These are phyloP conservation scores for Xylaria sp. DNA, from an alignment of 2,329 filamentous ascomycete species.

Conservation along the genomic window DNA sequence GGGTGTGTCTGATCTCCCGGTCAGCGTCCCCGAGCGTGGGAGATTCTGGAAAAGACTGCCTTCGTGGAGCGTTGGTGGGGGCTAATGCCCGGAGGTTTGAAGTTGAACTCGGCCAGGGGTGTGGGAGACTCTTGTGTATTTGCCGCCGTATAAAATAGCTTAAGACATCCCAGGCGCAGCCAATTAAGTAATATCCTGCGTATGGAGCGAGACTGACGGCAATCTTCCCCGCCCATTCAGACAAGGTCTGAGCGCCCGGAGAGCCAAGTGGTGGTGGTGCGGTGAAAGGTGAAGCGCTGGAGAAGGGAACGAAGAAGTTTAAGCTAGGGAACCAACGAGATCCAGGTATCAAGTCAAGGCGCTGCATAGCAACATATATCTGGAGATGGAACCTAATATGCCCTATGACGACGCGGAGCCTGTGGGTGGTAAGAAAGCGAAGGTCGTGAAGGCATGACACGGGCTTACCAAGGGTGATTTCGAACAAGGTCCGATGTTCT, in stretches of 20 bases:
- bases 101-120: slow-evolving; percentile 39
- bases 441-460: background rate
- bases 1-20: slow-evolving; percentile 47
- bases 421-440: slow-evolving; percentile 37
- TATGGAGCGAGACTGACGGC: slow-evolving; percentile 60
- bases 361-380: slow-evolving; percentile 64
- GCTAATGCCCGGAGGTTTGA: slow-evolving; percentile 22
- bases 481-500: slow-evolving; percentile 37
- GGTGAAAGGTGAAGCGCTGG: slow-evolving; percentile 61
- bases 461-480: slow-evolving; percentile 45
- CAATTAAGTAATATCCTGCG: slow-evolving; percentile 58
- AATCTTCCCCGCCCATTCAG: slow-evolving; percentile 57
- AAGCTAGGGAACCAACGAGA: slow-evolving; percentile 57
- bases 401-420: slow-evolving; percentile 43
- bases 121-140: slow-evolving; percentile 56
- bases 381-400: slow-evolving; percentile 64
- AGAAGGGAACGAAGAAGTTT: slow-evolving; percentile 67
- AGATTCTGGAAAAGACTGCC: slow-evolving; percentile 46
- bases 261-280: slow-evolving; percentile 57
- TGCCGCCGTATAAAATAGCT: slow-evolving; percentile 52
- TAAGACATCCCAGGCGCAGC: slow-evolving; percentile 53
- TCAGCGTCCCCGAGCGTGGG: slow-evolving; percentile 49
- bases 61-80: slow-evolving; percentile 30
- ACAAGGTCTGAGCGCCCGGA: slow-evolving; percentile 53
- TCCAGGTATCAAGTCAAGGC: slow-evolving; percentile 59